A percentile compares a stretch with the other conserved stretches of the same genome.
Evolutionary conservation across 208 protist genomes (phyloP).

Genomic region (Trypanosoma mega): DNA sequence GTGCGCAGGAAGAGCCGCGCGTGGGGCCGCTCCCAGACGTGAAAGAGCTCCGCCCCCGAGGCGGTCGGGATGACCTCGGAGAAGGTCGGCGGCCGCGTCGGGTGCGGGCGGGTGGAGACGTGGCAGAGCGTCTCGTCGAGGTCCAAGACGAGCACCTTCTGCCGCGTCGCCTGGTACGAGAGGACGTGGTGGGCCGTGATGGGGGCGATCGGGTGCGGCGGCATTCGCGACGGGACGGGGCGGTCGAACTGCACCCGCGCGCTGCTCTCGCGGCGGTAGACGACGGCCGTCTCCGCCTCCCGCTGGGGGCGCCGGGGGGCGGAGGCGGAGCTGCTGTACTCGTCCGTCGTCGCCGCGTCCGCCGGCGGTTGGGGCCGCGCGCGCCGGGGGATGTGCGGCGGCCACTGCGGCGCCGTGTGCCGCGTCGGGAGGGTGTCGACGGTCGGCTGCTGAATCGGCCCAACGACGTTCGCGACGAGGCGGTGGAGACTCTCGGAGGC

Average conservation of each 20-base stretch:
- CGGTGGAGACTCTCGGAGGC: slow-evolving; percentile 64
- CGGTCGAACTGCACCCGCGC: slow-evolving; percentile 58
- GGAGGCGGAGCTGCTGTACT: slow-evolving; percentile 80
- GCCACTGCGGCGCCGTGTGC: slow-evolving; percentile 79
- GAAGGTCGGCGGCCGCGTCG: slow-evolving; percentile 76
- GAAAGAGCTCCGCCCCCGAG: slow-evolving; percentile 79
- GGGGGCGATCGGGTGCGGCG: slow-evolving; percentile 54
- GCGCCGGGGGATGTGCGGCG: slow-evolving; percentile 62
- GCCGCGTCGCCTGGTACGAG: slow-evolving; percentile 81
- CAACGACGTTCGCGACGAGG: slow-evolving; percentile 73
- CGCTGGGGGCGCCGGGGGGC: slow-evolving; percentile 1
- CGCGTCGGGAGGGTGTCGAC: slow-evolving; percentile 57
- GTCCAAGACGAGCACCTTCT: slow-evolving; percentile 90
- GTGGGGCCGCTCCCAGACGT: slow-evolving; percentile 84
- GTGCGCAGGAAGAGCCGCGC: slow-evolving; percentile 68
- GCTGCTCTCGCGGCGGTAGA: slow-evolving; percentile 74
- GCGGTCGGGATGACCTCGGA: slow-evolving; percentile 86
- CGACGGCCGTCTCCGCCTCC: slow-evolving; percentile 27
- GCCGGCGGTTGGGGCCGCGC: too few species aligned
- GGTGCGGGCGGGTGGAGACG: slow-evolving; percentile 65
- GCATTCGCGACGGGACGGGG: slow-evolving; percentile 21
- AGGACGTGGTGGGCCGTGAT: slow-evolving; percentile 86
- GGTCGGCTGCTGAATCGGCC: slow-evolving; percentile 78
- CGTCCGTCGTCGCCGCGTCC: slow-evolving; percentile 45
- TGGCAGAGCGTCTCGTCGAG: slow-evolving; percentile 90